Evolutionary conservation across 2,329 filamentous ascomycete genomes (phyloP), one percentile per base, ranked within the genome.

Genomic region (Fusarium newnesense): DNA sequence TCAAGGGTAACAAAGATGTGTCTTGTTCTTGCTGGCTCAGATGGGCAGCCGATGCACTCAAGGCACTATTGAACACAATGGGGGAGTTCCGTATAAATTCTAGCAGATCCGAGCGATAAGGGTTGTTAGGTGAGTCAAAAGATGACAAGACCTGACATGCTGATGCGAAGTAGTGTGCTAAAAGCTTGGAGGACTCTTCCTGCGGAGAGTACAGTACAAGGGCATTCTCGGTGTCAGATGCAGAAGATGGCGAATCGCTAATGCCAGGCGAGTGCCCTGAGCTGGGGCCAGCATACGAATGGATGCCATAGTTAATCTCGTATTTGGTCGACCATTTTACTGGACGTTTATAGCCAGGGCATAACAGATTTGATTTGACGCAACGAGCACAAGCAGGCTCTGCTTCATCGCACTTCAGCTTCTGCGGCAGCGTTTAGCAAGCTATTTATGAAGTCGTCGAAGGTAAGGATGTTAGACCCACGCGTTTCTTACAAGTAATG

Each of bases 271-370:
- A 24, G 21, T 21, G 10, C 5, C 39, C 9, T 16, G 53, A 34
- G 28, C 21, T 16, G 13, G 36, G 11, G 1, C 30, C 30, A 34
- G n/a, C 9, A 36, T 43, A 28, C 6, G 58, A 28, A 43, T n/a
- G 30, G 15, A 16, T 26, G 3, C 37, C 47, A n/a, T 64, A 36
- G 16, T 24, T 24, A 12, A 57, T 64, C n/a, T 75, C 72, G 5
- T 75, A 75, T 21, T 75, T 75, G 0, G 70, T 75, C 2, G 72
- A 75, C 73, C 72, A 75, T 44, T 71, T 75, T 12, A 75, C 47
- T 2, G 70, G 69, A 4, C 63, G 64, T 18, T 61, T 56, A 6
- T 76, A 76, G 2, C 71, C 71, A 1, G 73, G 71, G 24, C 74
- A 76, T 8, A 53, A 32, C 1, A 69, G 40, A 4, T 72, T 60